Conservation (phyloP, 2,329 filamentous ascomycete species). For the Fusarium siculi region DNA sequence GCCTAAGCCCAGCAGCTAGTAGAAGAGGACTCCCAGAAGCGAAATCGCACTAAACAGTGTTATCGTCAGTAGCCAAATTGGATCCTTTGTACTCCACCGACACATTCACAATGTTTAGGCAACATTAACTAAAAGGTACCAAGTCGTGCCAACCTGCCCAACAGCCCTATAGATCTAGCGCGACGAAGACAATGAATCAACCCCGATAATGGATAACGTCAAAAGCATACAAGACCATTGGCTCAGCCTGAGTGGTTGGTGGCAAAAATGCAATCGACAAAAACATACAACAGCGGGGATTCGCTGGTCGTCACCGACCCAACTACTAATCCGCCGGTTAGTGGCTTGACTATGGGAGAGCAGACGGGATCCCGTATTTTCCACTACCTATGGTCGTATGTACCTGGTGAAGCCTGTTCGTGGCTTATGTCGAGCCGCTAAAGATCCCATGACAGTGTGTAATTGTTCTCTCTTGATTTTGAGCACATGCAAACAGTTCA, state of each 20-base stretch:
- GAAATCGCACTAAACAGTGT: too few species aligned
- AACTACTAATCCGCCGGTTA: background rate
- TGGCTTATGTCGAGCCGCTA: fast-evolving
- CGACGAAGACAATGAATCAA: background rate
- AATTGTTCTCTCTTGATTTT: too few species aligned
- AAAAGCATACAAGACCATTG: background rate
- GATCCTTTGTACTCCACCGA: background rate
- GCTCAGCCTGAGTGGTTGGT: background rate
- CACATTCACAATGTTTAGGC: background rate
- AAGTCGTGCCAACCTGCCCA: fast-evolving
- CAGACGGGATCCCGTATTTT: background rate
- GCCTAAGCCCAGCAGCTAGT: background rate
- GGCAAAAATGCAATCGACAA: background rate
- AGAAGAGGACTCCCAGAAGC: background rate
- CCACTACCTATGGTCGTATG: background rate
- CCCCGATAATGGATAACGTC: too few species aligned
- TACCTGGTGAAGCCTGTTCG: fast-evolving
- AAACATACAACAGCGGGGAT: background rate
- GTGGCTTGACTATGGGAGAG: background rate
- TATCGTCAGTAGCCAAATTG: too few species aligned
- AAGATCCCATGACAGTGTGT: fast-evolving
- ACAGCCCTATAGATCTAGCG: background rate
- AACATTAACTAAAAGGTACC: too few species aligned
- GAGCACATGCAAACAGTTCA: background rate
- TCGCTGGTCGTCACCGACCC: background rate